Percentiles rank a stretch among this genome's conserved stretches.
These are phyloP conservation scores for Salix purpurea DNA, from an alignment of 345 rosid genomes.

Conservation along the genomic window DNA sequence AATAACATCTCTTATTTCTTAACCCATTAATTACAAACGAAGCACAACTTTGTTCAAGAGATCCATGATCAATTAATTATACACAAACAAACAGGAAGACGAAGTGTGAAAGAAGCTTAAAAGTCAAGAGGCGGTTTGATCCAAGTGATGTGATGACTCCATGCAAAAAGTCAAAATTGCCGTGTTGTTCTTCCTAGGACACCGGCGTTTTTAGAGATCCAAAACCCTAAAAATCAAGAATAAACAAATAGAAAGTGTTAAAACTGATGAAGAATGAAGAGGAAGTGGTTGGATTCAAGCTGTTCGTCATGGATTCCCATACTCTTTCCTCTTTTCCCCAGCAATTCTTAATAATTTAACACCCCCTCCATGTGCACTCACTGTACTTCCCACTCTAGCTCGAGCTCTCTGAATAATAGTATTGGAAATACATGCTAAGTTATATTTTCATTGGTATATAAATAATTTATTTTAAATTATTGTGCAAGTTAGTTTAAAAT, in stretches of 20 bases:
- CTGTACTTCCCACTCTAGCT: background rate
- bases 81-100: background rate
- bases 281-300: constrained; percentile 25
- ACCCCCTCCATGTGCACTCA: constrained; percentile 17
- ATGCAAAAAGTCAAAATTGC: constrained; percentile 16
- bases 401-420: background rate
- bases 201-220: constrained; percentile 27
- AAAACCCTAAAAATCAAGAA: background rate
- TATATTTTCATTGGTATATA: too few species aligned
- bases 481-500: too few species aligned
- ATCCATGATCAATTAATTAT: too few species aligned
- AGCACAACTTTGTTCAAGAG: background rate
- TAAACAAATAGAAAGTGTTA: background rate
- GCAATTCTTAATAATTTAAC: background rate
- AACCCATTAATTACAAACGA: background rate
- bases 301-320: constrained; percentile 18
- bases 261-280: background rate
- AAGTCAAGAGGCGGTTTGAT: background rate
- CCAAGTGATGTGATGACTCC: background rate
- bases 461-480: too few species aligned
- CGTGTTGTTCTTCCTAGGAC: constrained; percentile 6
- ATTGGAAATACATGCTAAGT: too few species aligned
- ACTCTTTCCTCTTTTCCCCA: background rate
- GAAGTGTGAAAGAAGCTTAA: background rate
- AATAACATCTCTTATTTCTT: too few species aligned